Evolutionary conservation across 2,329 filamentous ascomycete species (phyloP).

Genomic region (Aspergillus nomiae): DNA sequence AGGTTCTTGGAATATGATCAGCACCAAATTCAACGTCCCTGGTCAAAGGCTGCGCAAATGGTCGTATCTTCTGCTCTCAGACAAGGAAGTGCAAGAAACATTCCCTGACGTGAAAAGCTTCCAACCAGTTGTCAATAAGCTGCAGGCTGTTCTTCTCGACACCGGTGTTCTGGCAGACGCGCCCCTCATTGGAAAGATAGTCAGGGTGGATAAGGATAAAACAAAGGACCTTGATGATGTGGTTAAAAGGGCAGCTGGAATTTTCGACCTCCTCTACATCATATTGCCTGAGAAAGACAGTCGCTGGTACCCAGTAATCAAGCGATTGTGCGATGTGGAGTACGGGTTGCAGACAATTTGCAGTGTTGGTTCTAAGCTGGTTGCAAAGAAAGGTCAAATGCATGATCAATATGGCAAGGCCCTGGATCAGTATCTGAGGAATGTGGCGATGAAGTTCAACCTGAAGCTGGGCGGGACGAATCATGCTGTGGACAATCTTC

Average conservation of each 20-base stretch:
- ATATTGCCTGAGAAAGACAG: neutral
- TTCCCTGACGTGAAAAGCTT: neutral
- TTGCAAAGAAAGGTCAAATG: conserved; percentile 26
- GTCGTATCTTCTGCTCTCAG: neutral
- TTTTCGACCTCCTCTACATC: neutral
- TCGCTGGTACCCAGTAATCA: neutral
- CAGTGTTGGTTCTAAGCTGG: neutral
- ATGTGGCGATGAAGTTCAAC: conserved; percentile 76
- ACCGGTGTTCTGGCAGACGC: neutral
- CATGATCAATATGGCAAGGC: conserved; percentile 20
- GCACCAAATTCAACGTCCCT: neutral
- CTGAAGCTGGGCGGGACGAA: conserved; percentile 75
- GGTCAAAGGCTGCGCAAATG: neutral
- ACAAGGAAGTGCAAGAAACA: neutral
- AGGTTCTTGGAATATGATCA: neutral
- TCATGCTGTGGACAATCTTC: conserved; percentile 57
- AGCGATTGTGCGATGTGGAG: neutral
- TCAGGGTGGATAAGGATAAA: neutral
- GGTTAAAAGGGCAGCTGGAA: neutral
- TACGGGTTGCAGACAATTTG: neutral
- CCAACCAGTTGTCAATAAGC: neutral
- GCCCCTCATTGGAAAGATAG: neutral
- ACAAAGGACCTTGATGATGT: neutral
- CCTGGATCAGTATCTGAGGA: conserved; percentile 59
- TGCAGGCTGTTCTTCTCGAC: neutral